Evolutionary conservation across 2,329 filamentous ascomycete genomes (phyloP).

Genomic region (Trichoderma sp.): DNA sequence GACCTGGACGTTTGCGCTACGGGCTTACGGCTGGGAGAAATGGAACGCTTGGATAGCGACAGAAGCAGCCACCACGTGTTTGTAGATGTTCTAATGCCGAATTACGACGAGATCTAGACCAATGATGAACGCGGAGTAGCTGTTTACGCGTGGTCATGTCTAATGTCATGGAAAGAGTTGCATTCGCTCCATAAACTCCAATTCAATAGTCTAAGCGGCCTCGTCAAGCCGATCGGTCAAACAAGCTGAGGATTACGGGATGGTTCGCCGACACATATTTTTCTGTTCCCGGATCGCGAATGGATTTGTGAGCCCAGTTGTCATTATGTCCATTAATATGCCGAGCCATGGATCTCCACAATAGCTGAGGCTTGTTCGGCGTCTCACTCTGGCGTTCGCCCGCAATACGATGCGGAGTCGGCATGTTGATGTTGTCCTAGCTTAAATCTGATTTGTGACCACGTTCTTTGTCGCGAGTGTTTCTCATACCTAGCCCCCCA

Average conservation of each 20-base stretch:
- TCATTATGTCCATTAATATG: neutral
- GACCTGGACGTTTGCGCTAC: neutral
- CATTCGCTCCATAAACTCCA: neutral
- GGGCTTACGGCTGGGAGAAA: neutral
- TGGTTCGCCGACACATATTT: neutral
- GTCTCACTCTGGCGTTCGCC: neutral
- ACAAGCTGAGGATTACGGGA: neutral
- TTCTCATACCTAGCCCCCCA: neutral
- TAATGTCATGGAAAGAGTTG: neutral
- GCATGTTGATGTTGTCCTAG: neutral
- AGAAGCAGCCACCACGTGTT: neutral
- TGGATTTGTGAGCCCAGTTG: neutral
- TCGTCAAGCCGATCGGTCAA: neutral
- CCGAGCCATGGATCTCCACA: neutral
- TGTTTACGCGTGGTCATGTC: no score
- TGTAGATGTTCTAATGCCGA: neutral
- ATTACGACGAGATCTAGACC: neutral
- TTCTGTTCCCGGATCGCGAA: neutral
- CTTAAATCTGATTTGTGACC: neutral
- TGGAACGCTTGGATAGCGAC: neutral
- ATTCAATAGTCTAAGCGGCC: neutral
- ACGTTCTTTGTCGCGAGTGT: neutral
- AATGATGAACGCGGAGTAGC: neutral
- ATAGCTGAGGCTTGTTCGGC: neutral
- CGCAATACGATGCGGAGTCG: neutral